These are phyloP conservation scores for Rhododendron molle DNA, from an alignment of 148 eudicot species.

Conservation along the genomic window DNA sequence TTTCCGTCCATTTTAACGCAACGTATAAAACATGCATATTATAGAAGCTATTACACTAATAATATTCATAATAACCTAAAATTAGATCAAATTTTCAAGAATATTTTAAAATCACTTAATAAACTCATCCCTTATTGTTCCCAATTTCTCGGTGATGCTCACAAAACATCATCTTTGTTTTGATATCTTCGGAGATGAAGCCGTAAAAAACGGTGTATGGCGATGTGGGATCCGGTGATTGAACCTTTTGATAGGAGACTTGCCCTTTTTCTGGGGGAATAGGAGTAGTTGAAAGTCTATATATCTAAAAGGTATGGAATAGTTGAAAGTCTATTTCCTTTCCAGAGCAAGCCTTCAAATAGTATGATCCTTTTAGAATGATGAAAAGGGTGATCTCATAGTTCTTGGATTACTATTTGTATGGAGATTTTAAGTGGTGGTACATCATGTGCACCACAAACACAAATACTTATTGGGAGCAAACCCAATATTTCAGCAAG, in stretches of 20 bases:
- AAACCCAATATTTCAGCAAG: background rate
- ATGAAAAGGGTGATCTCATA: background rate
- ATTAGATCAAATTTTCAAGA: no score
- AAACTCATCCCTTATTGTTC: background rate
- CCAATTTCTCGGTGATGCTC: background rate
- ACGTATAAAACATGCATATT: no score
- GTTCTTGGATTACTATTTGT: background rate
- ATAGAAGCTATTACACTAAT: no score
- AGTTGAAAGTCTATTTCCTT: background rate
- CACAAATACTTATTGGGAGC: background rate
- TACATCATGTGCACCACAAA: background rate
- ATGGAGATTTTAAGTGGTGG: background rate
- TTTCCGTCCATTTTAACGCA: no score
- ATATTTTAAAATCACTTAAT: no score
- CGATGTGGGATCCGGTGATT: background rate
- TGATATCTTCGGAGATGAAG: background rate
- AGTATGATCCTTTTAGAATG: background rate
- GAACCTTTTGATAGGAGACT: background rate
- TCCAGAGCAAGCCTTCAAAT: background rate
- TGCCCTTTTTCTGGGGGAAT: background rate
- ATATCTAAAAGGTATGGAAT: background rate
- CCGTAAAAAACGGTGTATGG: background rate
- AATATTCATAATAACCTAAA: no score
- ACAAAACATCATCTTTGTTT: background rate
- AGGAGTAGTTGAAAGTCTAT: background rate